These are phyloP conservation scores for Hanseniaspora clermontiae DNA, from an alignment of 805 yeast species.

Conservation along the genomic window DNA sequence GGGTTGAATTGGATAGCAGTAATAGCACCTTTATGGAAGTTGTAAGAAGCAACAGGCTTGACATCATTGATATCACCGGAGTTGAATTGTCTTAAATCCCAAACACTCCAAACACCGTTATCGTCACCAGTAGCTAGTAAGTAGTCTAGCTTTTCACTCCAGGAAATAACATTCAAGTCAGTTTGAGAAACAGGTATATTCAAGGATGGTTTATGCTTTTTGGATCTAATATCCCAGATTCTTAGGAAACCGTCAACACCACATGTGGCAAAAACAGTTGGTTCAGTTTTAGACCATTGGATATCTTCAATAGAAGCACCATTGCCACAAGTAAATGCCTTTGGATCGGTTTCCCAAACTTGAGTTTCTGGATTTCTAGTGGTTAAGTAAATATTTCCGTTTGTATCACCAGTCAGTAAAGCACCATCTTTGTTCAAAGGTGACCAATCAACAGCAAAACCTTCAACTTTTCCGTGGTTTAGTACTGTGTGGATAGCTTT, in stretches of 20 bases:
- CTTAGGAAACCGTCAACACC: slow-evolving; percentile 86
- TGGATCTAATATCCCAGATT: slow-evolving; percentile 94
- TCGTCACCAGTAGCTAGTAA: slow-evolving; percentile 92
- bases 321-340: slow-evolving; percentile 52
- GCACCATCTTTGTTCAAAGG: slow-evolving; percentile 71
- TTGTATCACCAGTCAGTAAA: slow-evolving; percentile 74
- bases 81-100: slow-evolving; percentile 87
- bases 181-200: slow-evolving; percentile 65
- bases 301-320: slow-evolving; percentile 84
- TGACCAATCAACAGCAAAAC: slow-evolving; percentile 95
- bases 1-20: slow-evolving; percentile 94
- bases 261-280: slow-evolving; percentile 88
- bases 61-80: slow-evolving; percentile 33
- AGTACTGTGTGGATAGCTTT: slow-evolving; percentile 72
- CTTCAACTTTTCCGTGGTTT: slow-evolving; percentile 89
- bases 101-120: slow-evolving; percentile 93
- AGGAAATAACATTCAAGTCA: slow-evolving; percentile 89
- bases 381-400: slow-evolving; percentile 73
- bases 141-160: slow-evolving; percentile 82
- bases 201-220: slow-evolving; percentile 81
- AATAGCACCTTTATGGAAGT: slow-evolving; percentile 86
- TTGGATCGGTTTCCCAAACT: slow-evolving; percentile 75
- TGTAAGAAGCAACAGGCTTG: slow-evolving; percentile 84
- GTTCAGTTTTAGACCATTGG: slow-evolving; percentile 89
- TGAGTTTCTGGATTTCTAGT: slow-evolving; percentile 47